Evolutionary conservation across 192 early-diverging fungal species (phyloP).

Genomic region (Pilaira anomala): DNA sequence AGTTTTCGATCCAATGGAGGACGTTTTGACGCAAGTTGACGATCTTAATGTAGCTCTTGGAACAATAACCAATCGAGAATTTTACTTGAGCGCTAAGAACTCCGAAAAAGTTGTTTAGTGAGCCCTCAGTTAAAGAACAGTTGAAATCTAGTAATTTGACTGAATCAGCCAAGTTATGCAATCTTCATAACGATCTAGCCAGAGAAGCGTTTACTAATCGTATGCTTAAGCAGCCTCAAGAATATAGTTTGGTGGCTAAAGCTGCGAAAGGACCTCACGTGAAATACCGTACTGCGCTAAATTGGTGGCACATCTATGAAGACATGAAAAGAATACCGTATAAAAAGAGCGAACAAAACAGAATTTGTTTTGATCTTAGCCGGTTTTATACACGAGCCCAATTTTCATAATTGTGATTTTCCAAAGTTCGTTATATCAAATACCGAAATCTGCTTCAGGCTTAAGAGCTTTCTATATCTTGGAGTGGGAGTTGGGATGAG

Average conservation of each 20-base stretch:
- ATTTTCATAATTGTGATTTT: conserved; percentile 1
- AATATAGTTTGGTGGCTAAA: conserved; percentile 1
- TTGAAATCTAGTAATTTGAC: too few relatives aligned
- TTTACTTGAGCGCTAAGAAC: neutral
- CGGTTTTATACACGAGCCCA: neutral
- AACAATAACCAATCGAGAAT: neutral
- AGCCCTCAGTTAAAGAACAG: neutral
- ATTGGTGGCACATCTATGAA: conserved; percentile 15
- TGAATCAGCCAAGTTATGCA: conserved; percentile 6
- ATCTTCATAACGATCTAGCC: conserved; percentile 3
- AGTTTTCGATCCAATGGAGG: neutral
- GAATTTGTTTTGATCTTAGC: conserved; percentile 5
- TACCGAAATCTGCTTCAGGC: conserved; percentile 1
- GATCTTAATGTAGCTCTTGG: neutral
- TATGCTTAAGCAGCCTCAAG: conserved; percentile 11
- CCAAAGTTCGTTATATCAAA: conserved; percentile 4
- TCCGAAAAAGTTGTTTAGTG: neutral
- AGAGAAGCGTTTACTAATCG: conserved; percentile 11
- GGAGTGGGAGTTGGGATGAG: conserved; percentile 1
- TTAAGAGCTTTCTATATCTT: conserved; percentile 2
- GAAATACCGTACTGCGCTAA: conserved; percentile 12
- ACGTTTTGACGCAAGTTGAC: neutral
- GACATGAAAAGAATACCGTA: neutral
- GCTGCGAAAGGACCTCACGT: conserved; percentile 6
- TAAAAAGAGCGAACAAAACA: conserved; percentile 15